Evolutionary conservation across 306 rosid genomes (phyloP), one percentile per base, ranked within the genome.

Genomic region (Vigna angularis): DNA sequence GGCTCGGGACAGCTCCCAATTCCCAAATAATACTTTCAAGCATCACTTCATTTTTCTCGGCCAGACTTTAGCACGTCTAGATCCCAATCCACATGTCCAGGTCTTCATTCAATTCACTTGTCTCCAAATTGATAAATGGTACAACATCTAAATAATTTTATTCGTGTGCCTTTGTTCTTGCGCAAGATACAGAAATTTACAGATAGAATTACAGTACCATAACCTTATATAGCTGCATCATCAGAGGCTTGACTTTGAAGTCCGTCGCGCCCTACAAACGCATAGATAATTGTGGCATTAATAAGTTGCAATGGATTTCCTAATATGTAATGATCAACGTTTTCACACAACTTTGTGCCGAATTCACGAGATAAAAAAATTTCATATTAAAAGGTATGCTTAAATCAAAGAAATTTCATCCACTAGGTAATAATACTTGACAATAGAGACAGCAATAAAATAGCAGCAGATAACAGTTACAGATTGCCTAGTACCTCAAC

Each of bases 91-190:
- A 42, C 44, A 62, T 69, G 73, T 61, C 73, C 73, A 72, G 66
- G 17, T 67, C 80, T 59, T 58, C 77, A 59, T 50, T 78, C 30
- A 30, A 66, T 67, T 51, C 70, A 57, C 9, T 38, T 66, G 24
- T 78, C 38, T 53, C 56, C 81, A 78, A 83, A 73, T 78, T 66
- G 73, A 66, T 58, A 78, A 65, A 83, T 72, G 52, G 70, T 77
- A 66, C 76, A 72, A 38, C 40, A 36, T 59, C 26, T 53, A 40
- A 67, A 56, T 32, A 73, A 57, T 42, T 78, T 24, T 18, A 62
- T 62, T 58, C 71, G n/a, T 11, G 61, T 66, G 51, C 72, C 75
- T 56, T 70, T 76, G 59, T 47, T 72, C 81, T 55, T 72, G 73
- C 24, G n/a, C 76, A 72, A 70, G 71, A 36, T 74, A 70, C 78